Evolutionary conservation across 2,329 filamentous ascomycete species (phyloP), one percentile per base, ranked within the genome.

Genomic region (Eutypella sp.): DNA sequence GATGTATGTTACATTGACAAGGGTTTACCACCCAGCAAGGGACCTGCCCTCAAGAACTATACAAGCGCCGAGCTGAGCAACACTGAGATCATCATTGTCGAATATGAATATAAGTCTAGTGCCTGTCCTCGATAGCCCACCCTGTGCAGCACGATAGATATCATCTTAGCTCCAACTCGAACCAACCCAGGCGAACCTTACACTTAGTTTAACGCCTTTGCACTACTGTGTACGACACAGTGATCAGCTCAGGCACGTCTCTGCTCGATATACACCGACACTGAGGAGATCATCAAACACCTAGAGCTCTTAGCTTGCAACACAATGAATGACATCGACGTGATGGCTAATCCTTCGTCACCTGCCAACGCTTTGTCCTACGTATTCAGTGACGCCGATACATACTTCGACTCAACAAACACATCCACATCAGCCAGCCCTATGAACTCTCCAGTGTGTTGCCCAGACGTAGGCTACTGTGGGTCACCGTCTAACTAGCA

Each of bases 391-490:
- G 64, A 69, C 22, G 43, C 58, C n/a, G 67, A 70, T 19, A 56
- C 63, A 9, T 68, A 67, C 44, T 50, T 63, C 37, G 65, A 67
- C 47, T 55, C 57, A 8, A 40, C 60, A 15, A 57, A 57, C 47
- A 57, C 58, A 13, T 68, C 67, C 4, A 61, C 63, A 37, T 63
- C 64, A 3, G 65, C 68, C 40, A 68, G 67, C 53, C 64, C 67
- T 11, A 63, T 60, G 48, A 62, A 62, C 40, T 67, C 66, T 43
- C 57, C 60, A 25, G 67, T 70, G 58, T 48, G 64, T 51, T 40
- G n/a, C 42, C 45, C 19, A 39, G 20, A 16, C 22, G 2, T 8
- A 15, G 36, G 10, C n/a, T 31, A 20, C 18, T 34, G 19, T 20
- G 16, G 24, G 40, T 18, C 22, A 18, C 16, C 41, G 39, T 44